phyloP scores from a whole-genome alignment of 495 filamentous ascomycete genomes.

The Penicillium pulvis region DNA sequence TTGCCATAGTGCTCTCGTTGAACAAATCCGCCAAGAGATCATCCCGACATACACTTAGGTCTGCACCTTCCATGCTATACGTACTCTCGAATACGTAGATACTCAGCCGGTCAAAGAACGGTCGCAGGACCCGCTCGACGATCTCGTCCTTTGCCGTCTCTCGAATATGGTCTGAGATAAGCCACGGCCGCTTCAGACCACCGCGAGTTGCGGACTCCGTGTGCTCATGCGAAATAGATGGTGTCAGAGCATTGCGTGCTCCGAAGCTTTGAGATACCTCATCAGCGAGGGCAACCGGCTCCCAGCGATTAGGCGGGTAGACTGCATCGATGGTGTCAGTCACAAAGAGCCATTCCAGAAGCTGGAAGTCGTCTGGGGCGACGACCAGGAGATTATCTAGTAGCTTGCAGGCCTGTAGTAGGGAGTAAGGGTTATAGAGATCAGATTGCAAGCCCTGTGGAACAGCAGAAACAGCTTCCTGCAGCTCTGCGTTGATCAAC shows the following conservation, averaged over 20 bases:
- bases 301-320: constrained; percentile 74
- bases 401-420: constrained; percentile 91
- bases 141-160: constrained; percentile 67
- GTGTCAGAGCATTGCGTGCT: constrained; percentile 41
- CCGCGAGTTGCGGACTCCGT: constrained; percentile 33
- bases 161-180: constrained; percentile 48
- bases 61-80: constrained; percentile 77
- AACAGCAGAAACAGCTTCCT: constrained; percentile 77
- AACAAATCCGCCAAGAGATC: constrained; percentile 80
- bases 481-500: constrained; percentile 81
- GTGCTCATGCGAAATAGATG: constrained; percentile 33
- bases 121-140: constrained; percentile 72
- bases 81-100: constrained; percentile 91
- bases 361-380: constrained; percentile 92
- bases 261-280: constrained; percentile 81
- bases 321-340: constrained; percentile 97
- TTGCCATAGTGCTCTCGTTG: constrained; percentile 65
- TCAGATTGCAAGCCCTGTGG: constrained; percentile 71
- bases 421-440: constrained; percentile 69
- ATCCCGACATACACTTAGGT: constrained; percentile 67
- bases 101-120: constrained; percentile 88
- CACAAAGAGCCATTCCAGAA: constrained; percentile 94
- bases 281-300: constrained; percentile 78
- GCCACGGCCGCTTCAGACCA: constrained; percentile 39
- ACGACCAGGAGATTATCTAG: constrained; percentile 82